Evolutionary conservation across 2,329 filamentous ascomycete species (phyloP).

Genomic region (Ophiocordyceps camponoti-saundersi): DNA sequence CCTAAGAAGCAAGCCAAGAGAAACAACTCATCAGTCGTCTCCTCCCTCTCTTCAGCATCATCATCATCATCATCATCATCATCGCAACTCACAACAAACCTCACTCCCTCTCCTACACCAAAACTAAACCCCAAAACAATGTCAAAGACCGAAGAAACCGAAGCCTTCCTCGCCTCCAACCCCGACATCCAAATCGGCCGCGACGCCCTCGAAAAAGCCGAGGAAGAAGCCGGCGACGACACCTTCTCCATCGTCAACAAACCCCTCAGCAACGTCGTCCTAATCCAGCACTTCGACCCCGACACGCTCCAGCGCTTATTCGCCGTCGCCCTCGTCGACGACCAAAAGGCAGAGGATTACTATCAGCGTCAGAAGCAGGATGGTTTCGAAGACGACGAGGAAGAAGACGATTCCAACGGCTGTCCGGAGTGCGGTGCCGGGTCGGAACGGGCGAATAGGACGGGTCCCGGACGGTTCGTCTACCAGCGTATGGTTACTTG

Average conservation of each 20-base stretch:
- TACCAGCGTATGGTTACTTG: constrained; percentile 1
- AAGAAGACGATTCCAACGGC: background rate
- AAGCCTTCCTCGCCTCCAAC: constrained; percentile 3
- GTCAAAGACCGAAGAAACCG: background rate
- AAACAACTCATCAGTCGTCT: too few species aligned
- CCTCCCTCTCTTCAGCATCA: too few species aligned
- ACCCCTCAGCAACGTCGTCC: constrained; percentile 3
- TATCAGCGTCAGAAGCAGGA: constrained; percentile 2
- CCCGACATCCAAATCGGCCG: constrained; percentile 5
- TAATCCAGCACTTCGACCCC: constrained; percentile 4
- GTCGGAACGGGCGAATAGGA: background rate
- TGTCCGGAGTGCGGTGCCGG: constrained; percentile 2
- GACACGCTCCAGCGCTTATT: constrained; percentile 4
- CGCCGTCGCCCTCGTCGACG: constrained; percentile 3
- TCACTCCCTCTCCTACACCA: too few species aligned
- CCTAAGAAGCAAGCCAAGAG: too few species aligned
- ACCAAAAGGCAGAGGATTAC: constrained; percentile 2
- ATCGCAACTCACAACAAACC: too few species aligned
- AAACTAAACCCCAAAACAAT: background rate
- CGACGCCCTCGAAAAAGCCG: constrained; percentile 2
- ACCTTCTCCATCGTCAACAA: constrained; percentile 6
- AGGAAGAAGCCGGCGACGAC: constrained; percentile 1
- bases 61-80: too few species aligned
- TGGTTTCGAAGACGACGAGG: background rate
- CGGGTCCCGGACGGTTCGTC: constrained; percentile 1